phyloP scores from a whole-genome alignment of 176 grass and related monocot genomes.

The Luzula sylvatica region DNA sequence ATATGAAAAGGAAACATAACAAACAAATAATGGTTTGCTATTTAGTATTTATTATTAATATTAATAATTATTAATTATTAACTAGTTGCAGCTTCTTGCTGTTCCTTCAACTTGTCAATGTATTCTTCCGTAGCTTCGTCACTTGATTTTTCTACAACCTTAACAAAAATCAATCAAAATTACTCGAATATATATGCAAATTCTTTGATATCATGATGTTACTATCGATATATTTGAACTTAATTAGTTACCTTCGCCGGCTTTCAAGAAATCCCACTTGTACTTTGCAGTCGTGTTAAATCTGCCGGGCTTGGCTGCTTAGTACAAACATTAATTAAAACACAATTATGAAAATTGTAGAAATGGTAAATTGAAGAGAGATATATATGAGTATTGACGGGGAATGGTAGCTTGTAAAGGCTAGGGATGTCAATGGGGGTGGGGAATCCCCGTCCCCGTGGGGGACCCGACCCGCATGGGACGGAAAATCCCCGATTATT shows the following conservation, averaged over 20 bases:
- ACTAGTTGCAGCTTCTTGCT: constrained; percentile 34
- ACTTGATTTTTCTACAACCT: constrained; percentile 43
- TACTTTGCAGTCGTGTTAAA: constrained; percentile 41
- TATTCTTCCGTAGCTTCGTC: constrained; percentile 78
- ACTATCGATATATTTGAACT: too few species aligned
- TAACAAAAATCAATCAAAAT: background rate
- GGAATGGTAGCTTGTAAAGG: constrained; percentile 59
- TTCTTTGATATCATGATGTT: too few species aligned
- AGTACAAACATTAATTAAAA: constrained; percentile 1
- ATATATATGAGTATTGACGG: constrained; percentile 49
- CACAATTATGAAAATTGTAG: background rate
- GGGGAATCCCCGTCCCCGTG: too few species aligned
- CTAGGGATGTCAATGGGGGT: too few species aligned
- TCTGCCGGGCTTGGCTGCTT: constrained; percentile 49
- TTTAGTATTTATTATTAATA: constrained; percentile 8
- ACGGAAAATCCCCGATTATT: too few species aligned
- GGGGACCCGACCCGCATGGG: too few species aligned
- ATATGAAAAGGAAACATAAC: constrained; percentile 10
- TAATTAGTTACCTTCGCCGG: constrained; percentile 61
- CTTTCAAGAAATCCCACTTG: constrained; percentile 88
- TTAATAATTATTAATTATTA: constrained; percentile 12
- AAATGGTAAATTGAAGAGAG: background rate
- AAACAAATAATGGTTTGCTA: constrained; percentile 11
- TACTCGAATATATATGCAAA: too few species aligned
- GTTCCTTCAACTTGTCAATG: constrained; percentile 80